A percentile compares a stretch with the other conserved stretches of the same genome.
Evolutionary conservation across 345 rosid genomes (phyloP).

Genomic region (Gossypium longicalyx): DNA sequence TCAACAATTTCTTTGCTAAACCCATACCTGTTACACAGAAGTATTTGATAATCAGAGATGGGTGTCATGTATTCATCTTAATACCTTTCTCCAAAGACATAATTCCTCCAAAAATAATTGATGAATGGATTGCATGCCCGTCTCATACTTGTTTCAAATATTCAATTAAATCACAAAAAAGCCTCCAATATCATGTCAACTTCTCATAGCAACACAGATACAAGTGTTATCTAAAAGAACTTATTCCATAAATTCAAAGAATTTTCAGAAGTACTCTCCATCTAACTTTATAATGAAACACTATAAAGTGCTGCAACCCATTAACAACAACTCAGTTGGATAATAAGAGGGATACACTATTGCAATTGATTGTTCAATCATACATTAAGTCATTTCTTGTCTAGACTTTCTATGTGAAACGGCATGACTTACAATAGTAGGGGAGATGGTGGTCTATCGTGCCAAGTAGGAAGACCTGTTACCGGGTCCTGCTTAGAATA

Average conservation of each 20-base stretch:
- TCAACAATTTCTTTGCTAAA: slow-evolving; percentile 91
- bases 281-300: neutral
- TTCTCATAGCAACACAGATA: neutral
- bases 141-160: neutral
- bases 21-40: slow-evolving; percentile 64
- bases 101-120: neutral
- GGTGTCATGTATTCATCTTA: neutral
- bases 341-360: neutral
- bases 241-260: neutral
- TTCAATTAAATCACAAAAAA: neutral
- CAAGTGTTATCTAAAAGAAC: neutral
- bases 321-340: neutral
- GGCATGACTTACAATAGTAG: slow-evolving; percentile 56
- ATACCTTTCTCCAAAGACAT: neutral
- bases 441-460: slow-evolving; percentile 58
- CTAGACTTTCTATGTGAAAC: neutral
- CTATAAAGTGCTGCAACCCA: neutral
- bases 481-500: slow-evolving; percentile 72
- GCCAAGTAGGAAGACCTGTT: slow-evolving; percentile 76
- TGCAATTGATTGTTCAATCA: neutral
- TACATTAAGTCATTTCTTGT: neutral
- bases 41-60: slow-evolving; percentile 7
- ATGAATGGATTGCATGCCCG: neutral
- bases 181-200: neutral
- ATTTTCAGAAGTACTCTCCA: neutral